Evolutionary conservation across 2,329 filamentous ascomycete genomes (phyloP), one percentile per base, ranked within the genome.

Genomic region (Alternaria ethzedia): DNA sequence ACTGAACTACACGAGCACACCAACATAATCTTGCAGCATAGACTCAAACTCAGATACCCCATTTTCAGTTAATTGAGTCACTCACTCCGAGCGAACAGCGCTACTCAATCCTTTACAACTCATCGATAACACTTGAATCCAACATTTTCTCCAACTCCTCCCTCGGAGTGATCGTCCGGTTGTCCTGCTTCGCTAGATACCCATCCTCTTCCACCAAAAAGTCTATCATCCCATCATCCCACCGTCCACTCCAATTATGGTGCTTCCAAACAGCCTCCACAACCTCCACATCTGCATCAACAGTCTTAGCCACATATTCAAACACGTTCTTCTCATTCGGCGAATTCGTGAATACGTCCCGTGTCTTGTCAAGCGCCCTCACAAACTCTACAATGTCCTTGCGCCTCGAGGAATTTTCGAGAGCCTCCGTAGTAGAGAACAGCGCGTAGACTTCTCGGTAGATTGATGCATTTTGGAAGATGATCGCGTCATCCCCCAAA

Each of bases 401-500:
- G 15, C 73, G 55, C 49, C 57, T 74, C 2, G 54, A 28, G 3
- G 68, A 28, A 47, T 75, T 61, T 15, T 57, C 63, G 10, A 76
- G 64, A 44, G 70, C 72, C 4, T 72, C 64, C 5, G 71, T 70
- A 15, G 73, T 76, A 12, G 56, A 67, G 57, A 75, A 70, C 2
- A 76, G 63, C 5, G 59, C 61, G 41, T 71, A 76, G 11, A 76
- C 66, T 55, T 76, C 73, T 26, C 73, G 61, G 52, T 76, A 75
- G 6, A 71, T 63, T 1, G 65, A 61, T 6, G 51, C 60, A 46
- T 75, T 72, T 43, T 73, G 65, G 54, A 73, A 76, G 2, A 73
- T 30, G 1, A 72, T 49, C 1, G 68, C 70, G 21, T 71, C 68
- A 2, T 30, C 11, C 0, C 72, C 72, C 3, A 76, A 44, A 4